Percentiles rank a stretch among this genome's conserved stretches.
Conservation (phyloP, 1,284 basidiomycete species). For the Bondarzewia mesenterica region DNA sequence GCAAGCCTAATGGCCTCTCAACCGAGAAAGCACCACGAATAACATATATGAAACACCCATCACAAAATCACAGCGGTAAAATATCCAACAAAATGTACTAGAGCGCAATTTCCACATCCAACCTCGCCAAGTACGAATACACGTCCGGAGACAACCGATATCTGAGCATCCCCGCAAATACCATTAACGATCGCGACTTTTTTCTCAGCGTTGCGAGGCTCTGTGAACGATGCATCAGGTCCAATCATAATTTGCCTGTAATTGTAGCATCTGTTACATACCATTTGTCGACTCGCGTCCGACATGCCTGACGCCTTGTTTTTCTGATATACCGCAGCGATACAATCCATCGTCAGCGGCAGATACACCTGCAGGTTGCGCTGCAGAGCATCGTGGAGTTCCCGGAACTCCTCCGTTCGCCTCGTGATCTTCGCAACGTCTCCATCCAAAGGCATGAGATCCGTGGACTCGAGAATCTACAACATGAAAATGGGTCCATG, state of each 20-base stretch:
- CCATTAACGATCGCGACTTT: conserved; percentile 75
- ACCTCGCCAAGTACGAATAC: conserved; percentile 77
- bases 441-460: conserved; percentile 81
- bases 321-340: conserved; percentile 73
- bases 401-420: conserved; percentile 86
- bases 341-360: conserved; percentile 89
- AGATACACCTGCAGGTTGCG: conserved; percentile 87
- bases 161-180: conserved; percentile 82
- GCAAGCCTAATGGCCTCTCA: no score
- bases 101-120: conserved; percentile 74
- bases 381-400: conserved; percentile 80
- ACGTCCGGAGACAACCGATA: conserved; percentile 88
- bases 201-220: conserved; percentile 54
- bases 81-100: conserved; percentile 16
- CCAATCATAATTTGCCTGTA: conserved; percentile 4
- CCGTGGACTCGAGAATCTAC: conserved; percentile 83
- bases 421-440: conserved; percentile 84
- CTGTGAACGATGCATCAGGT: conserved; percentile 26
- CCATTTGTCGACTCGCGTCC: conserved; percentile 69
- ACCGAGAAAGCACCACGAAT: no score
- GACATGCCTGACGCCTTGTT: conserved; percentile 68
- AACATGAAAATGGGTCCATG: conserved; percentile 1
- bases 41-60: not conserved
- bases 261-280: conserved; percentile 25
- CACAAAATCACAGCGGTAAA: not conserved